These are phyloP conservation scores for Austroboletus olivaceoglutinosus DNA, from an alignment of 1,284 basidiomycete species.

Conservation along the genomic window DNA sequence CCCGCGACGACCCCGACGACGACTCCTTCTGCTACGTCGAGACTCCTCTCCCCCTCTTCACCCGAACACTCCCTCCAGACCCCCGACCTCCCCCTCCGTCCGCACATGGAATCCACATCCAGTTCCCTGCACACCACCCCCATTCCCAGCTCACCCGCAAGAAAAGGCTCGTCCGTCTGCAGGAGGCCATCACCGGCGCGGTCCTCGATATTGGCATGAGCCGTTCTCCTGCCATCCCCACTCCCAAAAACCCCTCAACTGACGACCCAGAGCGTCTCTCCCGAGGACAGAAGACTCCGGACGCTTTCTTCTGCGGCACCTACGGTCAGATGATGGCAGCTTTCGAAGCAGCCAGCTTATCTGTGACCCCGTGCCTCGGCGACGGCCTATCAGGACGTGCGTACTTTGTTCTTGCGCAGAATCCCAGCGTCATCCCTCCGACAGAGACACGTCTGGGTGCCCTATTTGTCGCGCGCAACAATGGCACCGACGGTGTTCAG, in stretches of 20 bases:
- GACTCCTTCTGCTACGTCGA: conserved; percentile 32
- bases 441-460: conserved; percentile 46
- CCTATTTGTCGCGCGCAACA: conserved; percentile 42
- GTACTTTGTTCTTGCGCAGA: conserved; percentile 10
- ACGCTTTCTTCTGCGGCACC: conserved; percentile 45
- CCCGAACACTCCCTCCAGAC: neutral
- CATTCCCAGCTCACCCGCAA: conserved; percentile 23
- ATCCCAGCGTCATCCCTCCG: neutral
- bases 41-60: conserved; percentile 6
- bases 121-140: conserved; percentile 25
- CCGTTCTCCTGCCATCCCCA: conserved; percentile 32
- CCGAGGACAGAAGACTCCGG: conserved; percentile 20
- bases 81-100: conserved; percentile 15
- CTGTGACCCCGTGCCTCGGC: conserved; percentile 39
- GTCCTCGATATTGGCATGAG: conserved; percentile 50
- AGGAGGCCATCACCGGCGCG: conserved; percentile 42
- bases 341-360: conserved; percentile 42
- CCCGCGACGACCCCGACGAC: conserved; percentile 19
- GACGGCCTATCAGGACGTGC: conserved; percentile 39
- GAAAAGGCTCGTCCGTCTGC: conserved; percentile 37
- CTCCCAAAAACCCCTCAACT: conserved; percentile 10
- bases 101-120: conserved; percentile 39
- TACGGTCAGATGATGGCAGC: conserved; percentile 50
- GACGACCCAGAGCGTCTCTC: conserved; percentile 2
- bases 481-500: conserved; percentile 35